These are phyloP conservation scores for Chaetomiaceae sp. DNA, from an alignment of 2,329 filamentous ascomycete species.

Conservation along the genomic window DNA sequence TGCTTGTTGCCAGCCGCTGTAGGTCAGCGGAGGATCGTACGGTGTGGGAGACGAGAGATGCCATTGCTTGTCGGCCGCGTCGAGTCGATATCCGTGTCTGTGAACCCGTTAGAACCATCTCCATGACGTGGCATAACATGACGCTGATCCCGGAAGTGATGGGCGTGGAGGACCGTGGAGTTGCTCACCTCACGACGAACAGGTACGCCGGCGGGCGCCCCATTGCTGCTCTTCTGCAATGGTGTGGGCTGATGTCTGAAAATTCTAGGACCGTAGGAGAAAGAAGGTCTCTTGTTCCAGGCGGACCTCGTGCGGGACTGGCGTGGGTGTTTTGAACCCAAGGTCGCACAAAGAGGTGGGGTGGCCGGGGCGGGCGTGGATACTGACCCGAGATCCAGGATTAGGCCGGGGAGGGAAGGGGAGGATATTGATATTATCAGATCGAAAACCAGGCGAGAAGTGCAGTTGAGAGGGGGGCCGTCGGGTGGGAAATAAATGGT, in stretches of 20 bases:
- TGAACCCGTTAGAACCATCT: neutral
- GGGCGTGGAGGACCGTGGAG: neutral
- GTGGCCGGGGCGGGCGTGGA: neutral
- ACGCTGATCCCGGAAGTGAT: neutral
- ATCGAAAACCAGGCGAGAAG: too few species aligned
- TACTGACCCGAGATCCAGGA: neutral
- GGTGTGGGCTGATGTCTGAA: too few species aligned
- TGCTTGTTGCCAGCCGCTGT: constrained; percentile 87
- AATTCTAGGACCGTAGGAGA: neutral
- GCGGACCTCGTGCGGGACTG: neutral
- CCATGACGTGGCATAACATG: neutral
- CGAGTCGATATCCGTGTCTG: constrained; percentile 88
- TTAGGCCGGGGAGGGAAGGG: neutral
- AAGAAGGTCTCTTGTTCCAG: neutral
- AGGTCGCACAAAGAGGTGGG: neutral
- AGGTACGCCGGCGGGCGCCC: constrained; percentile 41
- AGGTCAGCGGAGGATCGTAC: constrained; percentile 92
- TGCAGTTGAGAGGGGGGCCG: too few species aligned
- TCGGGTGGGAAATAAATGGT: too few species aligned
- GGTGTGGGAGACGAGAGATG: constrained; percentile 87
- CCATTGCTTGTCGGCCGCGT: constrained; percentile 93
- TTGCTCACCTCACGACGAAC: constrained; percentile 41
- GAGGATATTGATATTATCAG: too few species aligned
- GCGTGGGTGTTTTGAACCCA: neutral
- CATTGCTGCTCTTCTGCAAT: constrained; percentile 28